Evolutionary conservation across 257 asterid genomes (phyloP), one percentile per base, ranked within the genome.

Genomic region (Nicotiana knightiana): DNA sequence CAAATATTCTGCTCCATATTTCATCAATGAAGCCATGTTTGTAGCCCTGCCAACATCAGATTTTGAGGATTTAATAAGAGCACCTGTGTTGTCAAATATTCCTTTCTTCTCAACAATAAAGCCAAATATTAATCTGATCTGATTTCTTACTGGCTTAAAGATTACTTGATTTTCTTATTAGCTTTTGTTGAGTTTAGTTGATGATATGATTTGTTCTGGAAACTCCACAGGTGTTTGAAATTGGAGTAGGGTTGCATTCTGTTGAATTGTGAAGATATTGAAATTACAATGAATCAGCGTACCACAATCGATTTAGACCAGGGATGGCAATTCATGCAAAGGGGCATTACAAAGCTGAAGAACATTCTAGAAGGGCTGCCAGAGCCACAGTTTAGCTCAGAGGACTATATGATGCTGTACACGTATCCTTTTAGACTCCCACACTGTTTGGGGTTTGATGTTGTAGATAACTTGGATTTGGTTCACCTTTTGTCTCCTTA

Each of bases 241-340:
- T 79, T 80, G n/a, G 81, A 82, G 84, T 18, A 82, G 84, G 53
- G 68, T 65, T 46, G 80, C 76, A 28, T 80, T 71, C 71, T 55
- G 35, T 88, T 82, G 80, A 82, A 82, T 48, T 53, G 46, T 77
- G 82, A 81, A 84, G 81, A 65, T 62, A 32, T 76, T 84, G 76
- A 62, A 84, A 91, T 94, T 93, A 84, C 96, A 21, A 91, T 92
- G 95, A 89, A 88, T 83, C 98, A 89, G 83, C 88, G 93, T 71
- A 89, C 86, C 77, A 91, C 92, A 24, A 94, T 93, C 76, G 97
- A 91, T 84, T 88, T 96, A 81, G 98, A 96, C 6, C 93, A 93
- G 83, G 99, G 99, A 84, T 96, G 98, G 99, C 95, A 93, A 28
- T 88, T 92, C 67, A 94, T 96, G 98, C 95, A 94, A 84, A 89